Evolutionary conservation across 495 filamentous ascomycete species (phyloP).

Genomic region (Podospora didyma): DNA sequence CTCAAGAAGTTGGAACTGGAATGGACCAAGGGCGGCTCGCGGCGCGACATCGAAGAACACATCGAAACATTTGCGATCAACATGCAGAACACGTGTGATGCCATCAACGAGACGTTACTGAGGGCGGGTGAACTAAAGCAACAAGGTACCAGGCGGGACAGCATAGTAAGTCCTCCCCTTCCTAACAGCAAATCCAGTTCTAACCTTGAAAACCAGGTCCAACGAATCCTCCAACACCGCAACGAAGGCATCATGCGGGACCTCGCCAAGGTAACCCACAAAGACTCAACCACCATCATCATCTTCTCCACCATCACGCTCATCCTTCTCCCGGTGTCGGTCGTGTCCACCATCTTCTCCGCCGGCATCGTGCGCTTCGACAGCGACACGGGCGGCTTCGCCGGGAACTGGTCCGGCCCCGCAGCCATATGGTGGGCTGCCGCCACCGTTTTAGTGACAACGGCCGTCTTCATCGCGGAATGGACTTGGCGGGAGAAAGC

Average conservation of each 20-base stretch:
- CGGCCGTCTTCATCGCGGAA: neutral
- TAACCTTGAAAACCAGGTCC: neutral
- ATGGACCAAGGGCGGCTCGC: neutral
- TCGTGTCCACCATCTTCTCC: conserved; percentile 13
- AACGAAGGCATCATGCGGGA: neutral
- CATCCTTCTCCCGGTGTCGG: conserved; percentile 8
- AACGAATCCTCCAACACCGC: conserved; percentile 5
- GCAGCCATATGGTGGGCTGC: conserved; percentile 3
- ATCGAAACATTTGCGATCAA: neutral
- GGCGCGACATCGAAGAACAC: neutral
- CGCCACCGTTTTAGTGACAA: neutral
- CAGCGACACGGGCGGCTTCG: neutral
- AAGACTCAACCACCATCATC: neutral
- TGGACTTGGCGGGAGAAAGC: neutral
- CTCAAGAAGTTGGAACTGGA: neutral
- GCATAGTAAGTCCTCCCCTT: neutral
- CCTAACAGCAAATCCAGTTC: neutral
- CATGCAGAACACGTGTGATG: neutral
- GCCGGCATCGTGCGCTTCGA: conserved; percentile 9
- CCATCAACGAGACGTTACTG: neutral
- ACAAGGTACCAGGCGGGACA: neutral
- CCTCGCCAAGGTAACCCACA: conserved; percentile 2
- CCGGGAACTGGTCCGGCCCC: conserved; percentile 1
- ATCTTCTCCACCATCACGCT: conserved; percentile 10
- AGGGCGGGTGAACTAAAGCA: neutral